Evolutionary conservation across 2,329 filamentous ascomycete genomes (phyloP), one percentile per base, ranked within the genome.

Genomic region (Emericellopsis cladophorae): DNA sequence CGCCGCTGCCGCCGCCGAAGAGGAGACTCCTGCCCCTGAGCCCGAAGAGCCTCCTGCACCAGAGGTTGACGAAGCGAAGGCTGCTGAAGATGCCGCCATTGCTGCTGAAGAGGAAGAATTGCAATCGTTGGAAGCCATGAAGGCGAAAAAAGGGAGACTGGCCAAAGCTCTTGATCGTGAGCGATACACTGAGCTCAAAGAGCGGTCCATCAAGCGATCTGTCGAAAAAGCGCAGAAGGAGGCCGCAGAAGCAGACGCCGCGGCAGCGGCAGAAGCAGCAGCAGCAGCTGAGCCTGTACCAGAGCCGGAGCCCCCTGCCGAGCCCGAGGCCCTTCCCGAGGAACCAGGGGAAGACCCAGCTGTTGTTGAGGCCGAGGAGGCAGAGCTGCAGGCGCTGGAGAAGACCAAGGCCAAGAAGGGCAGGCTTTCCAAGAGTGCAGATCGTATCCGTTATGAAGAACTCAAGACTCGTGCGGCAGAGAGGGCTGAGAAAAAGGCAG

Each of bases 401-500:
- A 56, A 55, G 43, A 54, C 53, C 33, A 58, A 41, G 37, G 52
- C 53, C 1, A 55, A 57, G 45, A 45, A 42, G 45, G 49, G 44
- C 41, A 52, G 50, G 40, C 46, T 45, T 14, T 18, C 15, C 18
- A 42, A 31, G 36, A 47, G 47, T 23, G 46, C 46, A 33, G 50
- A 54, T 18, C 46, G 44, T 9, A 53, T 55, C 45, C 65, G 44
- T 44, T 52, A 46, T 37, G 49, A 46, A 24, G 33, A 35, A 39
- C 51, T 45, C 36, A 51, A 40, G 39, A 48, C 46, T 21, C 45
- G 51, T 18, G 48, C 48, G 2, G 43, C 44, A 4, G 45, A 46
- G 31, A 43, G 45, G 7, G 50, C 47, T 7, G 50, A 54, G 8
- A 56, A 58, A 36, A 59, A 62, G 40, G 53, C 54, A 3, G 49